phyloP scores from a whole-genome alignment of 805 yeast species.

The Lachancea waltii region DNA sequence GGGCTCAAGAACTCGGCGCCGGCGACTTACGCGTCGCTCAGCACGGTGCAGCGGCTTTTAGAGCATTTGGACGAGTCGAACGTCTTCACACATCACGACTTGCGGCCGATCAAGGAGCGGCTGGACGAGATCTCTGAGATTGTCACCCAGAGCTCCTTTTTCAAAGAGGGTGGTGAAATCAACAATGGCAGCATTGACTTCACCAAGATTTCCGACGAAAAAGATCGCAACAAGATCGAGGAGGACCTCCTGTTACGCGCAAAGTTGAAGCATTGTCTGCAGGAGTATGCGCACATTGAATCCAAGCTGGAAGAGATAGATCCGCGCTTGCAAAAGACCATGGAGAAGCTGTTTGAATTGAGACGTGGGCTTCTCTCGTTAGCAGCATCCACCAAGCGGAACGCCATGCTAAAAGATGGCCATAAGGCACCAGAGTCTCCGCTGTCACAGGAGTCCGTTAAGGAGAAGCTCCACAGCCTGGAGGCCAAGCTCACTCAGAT shows the following conservation, averaged over 20 bases:
- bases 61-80: constrained; percentile 76
- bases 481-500: constrained; percentile 37
- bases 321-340: constrained; percentile 42
- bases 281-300: constrained; percentile 51
- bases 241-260: constrained; percentile 55
- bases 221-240: constrained; percentile 43
- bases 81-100: constrained; percentile 78
- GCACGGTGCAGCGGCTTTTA: constrained; percentile 78
- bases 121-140: constrained; percentile 63
- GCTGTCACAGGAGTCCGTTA: constrained; percentile 16
- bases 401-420: constrained; percentile 9
- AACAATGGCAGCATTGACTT: constrained; percentile 22
- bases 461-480: constrained; percentile 31
- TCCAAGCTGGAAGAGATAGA: constrained; percentile 48
- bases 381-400: constrained; percentile 36
- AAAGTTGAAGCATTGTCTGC: constrained; percentile 59
- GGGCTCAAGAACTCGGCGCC: constrained; percentile 89
- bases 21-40: constrained; percentile 83
- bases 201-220: constrained; percentile 20
- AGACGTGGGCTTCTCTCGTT: constrained; percentile 55
- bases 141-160: constrained; percentile 38
- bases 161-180: constrained; percentile 18
- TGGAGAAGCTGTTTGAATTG: constrained; percentile 55
- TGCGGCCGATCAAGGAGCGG: constrained; percentile 68
- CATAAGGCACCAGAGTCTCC: constrained; percentile 12